phyloP scores from a whole-genome alignment of 2,329 filamentous ascomycete species.

The Aspergillus fumigatus region DNA sequence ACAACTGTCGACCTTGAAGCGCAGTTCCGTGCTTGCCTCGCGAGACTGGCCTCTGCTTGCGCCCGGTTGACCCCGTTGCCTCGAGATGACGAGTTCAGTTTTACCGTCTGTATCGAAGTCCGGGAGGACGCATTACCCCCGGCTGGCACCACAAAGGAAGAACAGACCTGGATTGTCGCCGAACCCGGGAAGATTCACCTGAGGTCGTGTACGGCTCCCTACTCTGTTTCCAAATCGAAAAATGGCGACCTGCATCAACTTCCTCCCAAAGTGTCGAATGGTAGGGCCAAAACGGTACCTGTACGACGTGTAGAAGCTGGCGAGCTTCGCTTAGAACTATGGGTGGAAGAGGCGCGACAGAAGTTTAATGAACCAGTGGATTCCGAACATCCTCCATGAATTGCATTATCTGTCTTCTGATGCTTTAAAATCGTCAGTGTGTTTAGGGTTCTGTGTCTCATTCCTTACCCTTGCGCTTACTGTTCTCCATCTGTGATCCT shows the following conservation, averaged over 20 bases:
- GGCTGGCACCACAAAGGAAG: constrained; percentile 42
- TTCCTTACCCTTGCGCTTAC: background rate
- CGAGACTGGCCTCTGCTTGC: constrained; percentile 41
- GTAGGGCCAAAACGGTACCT: constrained; percentile 54
- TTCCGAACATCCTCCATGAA: constrained; percentile 34
- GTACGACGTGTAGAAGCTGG: constrained; percentile 61
- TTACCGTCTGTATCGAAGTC: constrained; percentile 48
- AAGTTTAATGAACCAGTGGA: constrained; percentile 46
- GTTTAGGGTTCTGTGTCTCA: background rate
- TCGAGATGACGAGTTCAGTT: constrained; percentile 45
- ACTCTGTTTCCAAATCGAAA: constrained; percentile 35
- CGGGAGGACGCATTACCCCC: constrained; percentile 44
- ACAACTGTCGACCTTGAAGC: constrained; percentile 43
- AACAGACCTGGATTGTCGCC: constrained; percentile 59
- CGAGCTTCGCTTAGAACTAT: constrained; percentile 63
- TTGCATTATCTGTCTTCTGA: constrained; percentile 5
- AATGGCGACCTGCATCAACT: constrained; percentile 34
- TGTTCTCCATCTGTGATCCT: constrained; percentile 8
- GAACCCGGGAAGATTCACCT: constrained; percentile 45
- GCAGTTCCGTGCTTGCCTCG: constrained; percentile 46
- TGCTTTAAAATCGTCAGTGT: constrained; percentile 1
- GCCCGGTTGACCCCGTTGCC: constrained; percentile 41
- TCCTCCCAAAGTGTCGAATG: constrained; percentile 34
- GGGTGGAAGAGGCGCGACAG: constrained; percentile 62
- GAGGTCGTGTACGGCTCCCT: constrained; percentile 36